These are phyloP conservation scores for Coniochaeta ligniaria DNA, from an alignment of 2,329 filamentous ascomycete genomes.

Conservation along the genomic window DNA sequence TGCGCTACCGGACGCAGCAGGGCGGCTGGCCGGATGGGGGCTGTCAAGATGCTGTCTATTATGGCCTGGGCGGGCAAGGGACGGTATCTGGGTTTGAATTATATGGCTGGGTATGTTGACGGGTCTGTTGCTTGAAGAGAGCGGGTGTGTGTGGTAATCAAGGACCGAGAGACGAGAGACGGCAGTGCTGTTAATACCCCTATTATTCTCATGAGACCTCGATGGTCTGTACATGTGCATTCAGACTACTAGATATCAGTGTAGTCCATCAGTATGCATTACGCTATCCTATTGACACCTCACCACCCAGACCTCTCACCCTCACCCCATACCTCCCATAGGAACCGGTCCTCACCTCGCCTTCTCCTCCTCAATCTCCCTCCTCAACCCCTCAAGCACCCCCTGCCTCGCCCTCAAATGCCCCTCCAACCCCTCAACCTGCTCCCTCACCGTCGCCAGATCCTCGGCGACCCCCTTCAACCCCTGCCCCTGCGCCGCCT, in stretches of 20 bases:
- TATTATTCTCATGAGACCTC: not conserved
- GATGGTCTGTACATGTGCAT: not conserved
- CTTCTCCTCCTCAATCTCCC: constrained; percentile 85
- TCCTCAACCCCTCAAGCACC: constrained; percentile 66
- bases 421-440: constrained; percentile 81
- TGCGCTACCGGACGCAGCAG: constrained; percentile 41
- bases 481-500: constrained; percentile 60
- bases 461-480: constrained; percentile 78
- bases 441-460: constrained; percentile 83
- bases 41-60: constrained; percentile 41
- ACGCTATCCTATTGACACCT: not conserved
- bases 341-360: constrained; percentile 27
- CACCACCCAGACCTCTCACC: not conserved
- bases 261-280: not conserved
- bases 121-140: constrained; percentile 33
- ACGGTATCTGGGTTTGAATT: constrained; percentile 38
- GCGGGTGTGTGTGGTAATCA: not conserved
- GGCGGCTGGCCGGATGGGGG: constrained; percentile 40
- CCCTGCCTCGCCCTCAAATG: constrained; percentile 74
- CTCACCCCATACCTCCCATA: not conserved
- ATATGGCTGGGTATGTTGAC: constrained; percentile 35
- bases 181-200: not conserved
- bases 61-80: constrained; percentile 45
- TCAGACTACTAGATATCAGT: not conserved
- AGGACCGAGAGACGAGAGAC: too few relatives aligned